Evolutionary conservation across 2,329 filamentous ascomycete genomes (phyloP).

Genomic region (Fusarium pseudoanthophilum): DNA sequence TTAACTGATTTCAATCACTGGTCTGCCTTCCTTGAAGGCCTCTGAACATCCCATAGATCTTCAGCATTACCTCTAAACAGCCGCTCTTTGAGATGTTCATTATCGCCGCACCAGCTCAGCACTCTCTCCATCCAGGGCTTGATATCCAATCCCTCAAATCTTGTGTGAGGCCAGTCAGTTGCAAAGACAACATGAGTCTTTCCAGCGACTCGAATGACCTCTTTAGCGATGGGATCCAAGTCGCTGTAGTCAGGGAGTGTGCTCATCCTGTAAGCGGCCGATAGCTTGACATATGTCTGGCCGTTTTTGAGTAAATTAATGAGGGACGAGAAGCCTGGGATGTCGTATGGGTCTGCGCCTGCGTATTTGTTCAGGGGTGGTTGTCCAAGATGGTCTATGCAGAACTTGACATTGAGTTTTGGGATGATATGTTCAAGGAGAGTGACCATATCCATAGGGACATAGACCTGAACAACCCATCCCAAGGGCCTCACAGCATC

Average conservation of each 20-base stretch:
- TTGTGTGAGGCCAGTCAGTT: slow-evolving; percentile 73
- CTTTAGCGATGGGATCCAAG: slow-evolving; percentile 59
- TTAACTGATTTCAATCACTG: not conserved
- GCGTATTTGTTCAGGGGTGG: slow-evolving; percentile 51
- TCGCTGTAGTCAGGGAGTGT: slow-evolving; percentile 56
- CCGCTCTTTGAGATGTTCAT: slow-evolving; percentile 57
- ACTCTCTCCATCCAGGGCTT: slow-evolving; percentile 58
- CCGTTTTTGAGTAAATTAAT: slow-evolving; percentile 56
- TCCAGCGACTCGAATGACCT: slow-evolving; percentile 58
- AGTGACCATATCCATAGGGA: slow-evolving; percentile 62
- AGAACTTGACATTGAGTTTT: slow-evolving; percentile 61
- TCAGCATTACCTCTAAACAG: slow-evolving; percentile 68
- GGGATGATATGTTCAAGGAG: slow-evolving; percentile 61
- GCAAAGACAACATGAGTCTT: slow-evolving; percentile 64
- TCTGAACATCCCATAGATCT: slow-evolving; percentile 54
- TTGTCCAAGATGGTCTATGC: slow-evolving; percentile 69
- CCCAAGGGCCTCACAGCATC: slow-evolving; percentile 59
- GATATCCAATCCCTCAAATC: slow-evolving; percentile 67
- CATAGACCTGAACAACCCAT: slow-evolving; percentile 70
- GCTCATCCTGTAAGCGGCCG: slow-evolving; percentile 67
- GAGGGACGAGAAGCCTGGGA: slow-evolving; percentile 54
- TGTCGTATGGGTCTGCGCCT: slow-evolving; percentile 39
- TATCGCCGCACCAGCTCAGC: slow-evolving; percentile 62
- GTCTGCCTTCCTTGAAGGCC: not conserved
- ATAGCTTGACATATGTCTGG: slow-evolving; percentile 67